phyloP scores from a whole-genome alignment of 495 filamentous ascomycete genomes.

The Xylaria longipes region DNA sequence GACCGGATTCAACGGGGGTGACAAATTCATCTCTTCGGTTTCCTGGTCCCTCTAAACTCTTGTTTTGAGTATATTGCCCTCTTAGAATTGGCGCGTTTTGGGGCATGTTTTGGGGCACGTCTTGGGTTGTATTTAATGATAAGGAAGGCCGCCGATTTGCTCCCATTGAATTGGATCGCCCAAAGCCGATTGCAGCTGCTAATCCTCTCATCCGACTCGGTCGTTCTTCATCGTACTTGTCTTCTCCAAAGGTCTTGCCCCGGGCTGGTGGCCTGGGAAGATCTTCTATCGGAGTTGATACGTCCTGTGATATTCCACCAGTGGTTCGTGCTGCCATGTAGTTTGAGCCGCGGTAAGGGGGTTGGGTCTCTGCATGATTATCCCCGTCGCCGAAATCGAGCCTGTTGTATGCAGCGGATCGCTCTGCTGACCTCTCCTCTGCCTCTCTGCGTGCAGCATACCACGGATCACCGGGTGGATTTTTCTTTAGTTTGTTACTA shows the following conservation, averaged over 20 bases:
- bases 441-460: slow-evolving; percentile 41
- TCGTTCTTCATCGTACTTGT: slow-evolving; percentile 32
- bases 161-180: slow-evolving; percentile 27
- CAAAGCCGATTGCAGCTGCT: slow-evolving; percentile 28
- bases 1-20: slow-evolving; percentile 17
- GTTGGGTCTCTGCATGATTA: slow-evolving; percentile 8
- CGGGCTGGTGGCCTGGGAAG: slow-evolving; percentile 33
- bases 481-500: slow-evolving; percentile 57
- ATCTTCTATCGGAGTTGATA: slow-evolving; percentile 26
- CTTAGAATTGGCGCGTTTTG: slow-evolving; percentile 2
- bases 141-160: slow-evolving; percentile 25
- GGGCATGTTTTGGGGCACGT: neutral
- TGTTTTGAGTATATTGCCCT: slow-evolving; percentile 9
- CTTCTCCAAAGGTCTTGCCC: slow-evolving; percentile 34
- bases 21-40: slow-evolving; percentile 24
- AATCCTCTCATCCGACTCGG: slow-evolving; percentile 29
- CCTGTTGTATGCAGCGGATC: slow-evolving; percentile 25
- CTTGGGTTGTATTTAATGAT: neutral
- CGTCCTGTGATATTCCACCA: slow-evolving; percentile 17
- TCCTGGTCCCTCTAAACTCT: slow-evolving; percentile 25
- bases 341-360: neutral
- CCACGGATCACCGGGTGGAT: slow-evolving; percentile 49
- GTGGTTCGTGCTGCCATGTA: slow-evolving; percentile 11
- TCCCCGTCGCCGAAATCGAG: slow-evolving; percentile 21
- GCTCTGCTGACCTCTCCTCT: slow-evolving; percentile 38